Base-by-base conservation (phyloP, 129 eudicot species). In the Centella asiatica region DNA sequence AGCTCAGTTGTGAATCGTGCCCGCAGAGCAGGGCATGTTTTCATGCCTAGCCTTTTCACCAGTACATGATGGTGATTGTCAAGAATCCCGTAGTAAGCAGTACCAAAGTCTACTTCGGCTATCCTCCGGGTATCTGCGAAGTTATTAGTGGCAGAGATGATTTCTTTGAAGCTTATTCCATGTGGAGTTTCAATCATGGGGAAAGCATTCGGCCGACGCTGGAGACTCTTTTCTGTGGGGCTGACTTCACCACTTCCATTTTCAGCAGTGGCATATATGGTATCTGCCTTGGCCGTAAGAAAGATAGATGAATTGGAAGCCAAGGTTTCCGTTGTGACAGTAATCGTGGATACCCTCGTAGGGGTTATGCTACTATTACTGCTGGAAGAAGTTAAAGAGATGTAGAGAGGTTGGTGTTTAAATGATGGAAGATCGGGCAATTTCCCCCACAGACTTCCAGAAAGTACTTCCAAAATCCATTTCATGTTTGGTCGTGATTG, bases 21-120 rank as follows among this genome's bases (percentile, higher is more conserved):
- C 39, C 95, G 69, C 24, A 92, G 42, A 18, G 95, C 96, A 0
- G 98, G 98, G 54, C 98, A 90, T 12, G 95, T 92, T 62, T 82
- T 87, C 90, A 87, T 80, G 34, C 80, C 75, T 2, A 87, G 79
- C 50, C 96, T 70, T 64, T 87, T 92, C 46, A 92, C 89, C 14
- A 92, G 57, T 28, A 92, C 80, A 56, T 76, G 81, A 44, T 69
- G 72, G 2, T 62, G 53, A 61, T 78, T 34, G 18, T 84, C 86
- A 4, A 87, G 83, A 45, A 84, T 60, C 5, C 98, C 98, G 13
- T 72, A 71, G 75, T 92, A 92, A 6, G 95, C 88, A 5, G 90
- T 87, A 28, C 94, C 96, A 19, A 87, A 87, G 36, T 92, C 98
- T 2, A 92, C 37, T 69, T 87, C 96, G 0, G 98, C 98, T 4